phyloP scores from a whole-genome alignment of 306 rosid species.

The Sophora flavescens region DNA sequence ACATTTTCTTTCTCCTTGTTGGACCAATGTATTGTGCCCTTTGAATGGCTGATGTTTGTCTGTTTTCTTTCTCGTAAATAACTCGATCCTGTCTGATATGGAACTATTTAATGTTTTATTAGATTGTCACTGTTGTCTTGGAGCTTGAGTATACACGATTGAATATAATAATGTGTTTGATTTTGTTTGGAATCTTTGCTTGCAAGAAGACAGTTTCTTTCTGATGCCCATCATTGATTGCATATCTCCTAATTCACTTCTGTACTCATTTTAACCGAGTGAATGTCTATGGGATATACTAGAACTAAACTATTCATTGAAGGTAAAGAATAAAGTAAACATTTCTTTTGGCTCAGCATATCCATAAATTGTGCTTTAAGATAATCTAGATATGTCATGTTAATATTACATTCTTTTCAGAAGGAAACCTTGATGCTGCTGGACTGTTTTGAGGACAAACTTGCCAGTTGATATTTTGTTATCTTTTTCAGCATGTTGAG shows the following conservation, averaged over 20 bases:
- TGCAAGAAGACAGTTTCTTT: background rate
- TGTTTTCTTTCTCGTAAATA: slow-evolving; percentile 14
- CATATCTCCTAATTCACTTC: background rate
- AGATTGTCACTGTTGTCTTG: background rate
- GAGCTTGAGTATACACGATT: background rate
- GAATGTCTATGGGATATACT: background rate
- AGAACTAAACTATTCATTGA: background rate
- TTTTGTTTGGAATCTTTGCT: background rate
- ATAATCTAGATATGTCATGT: slow-evolving; percentile 1
- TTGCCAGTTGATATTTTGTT: slow-evolving; percentile 37
- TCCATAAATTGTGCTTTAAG: background rate
- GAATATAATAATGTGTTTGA: background rate
- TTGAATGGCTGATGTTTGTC: background rate
- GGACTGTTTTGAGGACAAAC: background rate
- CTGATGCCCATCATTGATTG: background rate
- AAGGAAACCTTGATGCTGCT: background rate
- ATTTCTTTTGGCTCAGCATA: slow-evolving; percentile 17
- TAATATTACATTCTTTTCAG: slow-evolving; percentile 7
- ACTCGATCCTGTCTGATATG: background rate
- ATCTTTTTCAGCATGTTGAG: slow-evolving; percentile 83
- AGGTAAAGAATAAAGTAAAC: slow-evolving; percentile 9
- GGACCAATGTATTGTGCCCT: background rate
- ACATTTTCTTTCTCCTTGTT: background rate
- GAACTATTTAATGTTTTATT: background rate
- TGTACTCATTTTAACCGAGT: background rate